A percentile compares a stretch with the other conserved stretches of the same genome.
These are phyloP conservation scores for Penicillium sp. DNA, from an alignment of 2,329 filamentous ascomycete genomes.

Conservation along the genomic window DNA sequence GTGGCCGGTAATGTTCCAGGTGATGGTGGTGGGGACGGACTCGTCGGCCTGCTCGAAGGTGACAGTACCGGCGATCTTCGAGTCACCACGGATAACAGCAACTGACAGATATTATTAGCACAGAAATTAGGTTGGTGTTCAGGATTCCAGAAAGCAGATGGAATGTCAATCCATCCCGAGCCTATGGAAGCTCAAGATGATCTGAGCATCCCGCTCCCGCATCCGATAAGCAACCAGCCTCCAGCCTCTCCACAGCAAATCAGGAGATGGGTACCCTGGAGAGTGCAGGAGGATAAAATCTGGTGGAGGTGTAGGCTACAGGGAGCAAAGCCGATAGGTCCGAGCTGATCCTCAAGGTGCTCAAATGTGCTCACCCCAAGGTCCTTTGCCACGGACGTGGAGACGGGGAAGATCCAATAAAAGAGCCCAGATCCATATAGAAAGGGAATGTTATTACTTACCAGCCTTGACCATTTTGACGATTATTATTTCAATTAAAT, in stretches of 20 bases:
- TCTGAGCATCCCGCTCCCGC: not conserved
- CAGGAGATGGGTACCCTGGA: conserved; percentile 2
- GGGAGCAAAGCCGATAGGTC: conserved; percentile 31
- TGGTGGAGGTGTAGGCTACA: conserved; percentile 1
- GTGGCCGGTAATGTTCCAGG: conserved; percentile 89
- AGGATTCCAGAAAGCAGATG: conserved; percentile 10
- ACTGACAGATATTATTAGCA: conserved; percentile 56
- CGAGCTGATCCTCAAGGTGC: conserved; percentile 37
- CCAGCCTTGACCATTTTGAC: conserved; percentile 98
- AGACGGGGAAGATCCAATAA: conserved; percentile 5
- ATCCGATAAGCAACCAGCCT: not conserved
- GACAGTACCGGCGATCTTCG: conserved; percentile 89
- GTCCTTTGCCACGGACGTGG: conserved; percentile 26
- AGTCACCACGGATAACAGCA: conserved; percentile 95
- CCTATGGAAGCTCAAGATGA: not conserved
- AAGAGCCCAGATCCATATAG: conserved; percentile 9
- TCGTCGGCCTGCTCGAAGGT: conserved; percentile 91
- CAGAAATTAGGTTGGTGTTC: not conserved
- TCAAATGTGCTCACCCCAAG: conserved; percentile 45
- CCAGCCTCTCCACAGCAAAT: not conserved
- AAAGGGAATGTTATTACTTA: conserved; percentile 53
- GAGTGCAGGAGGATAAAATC: not conserved
- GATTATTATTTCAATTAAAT: conserved; percentile 44
- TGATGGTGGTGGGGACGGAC: conserved; percentile 76
- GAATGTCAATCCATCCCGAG: not conserved